phyloP scores from a whole-genome alignment of 306 rosid genomes.

The Gleditsia sinensis region DNA sequence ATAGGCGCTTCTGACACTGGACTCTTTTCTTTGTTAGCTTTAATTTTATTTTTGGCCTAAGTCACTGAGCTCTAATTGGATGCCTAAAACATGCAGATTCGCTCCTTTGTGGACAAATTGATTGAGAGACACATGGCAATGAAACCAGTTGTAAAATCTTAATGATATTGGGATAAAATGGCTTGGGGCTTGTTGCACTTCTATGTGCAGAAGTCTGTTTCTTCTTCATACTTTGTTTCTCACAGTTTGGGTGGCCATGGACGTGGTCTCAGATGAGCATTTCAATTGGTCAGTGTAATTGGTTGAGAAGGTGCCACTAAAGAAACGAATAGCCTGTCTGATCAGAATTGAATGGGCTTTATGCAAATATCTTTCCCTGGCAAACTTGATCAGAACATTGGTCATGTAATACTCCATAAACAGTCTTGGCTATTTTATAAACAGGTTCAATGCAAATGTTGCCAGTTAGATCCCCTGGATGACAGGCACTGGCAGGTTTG shows the following conservation, averaged over 20 bases:
- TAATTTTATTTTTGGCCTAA: background rate
- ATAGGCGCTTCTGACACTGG: too few species aligned
- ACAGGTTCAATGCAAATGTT: slow-evolving; percentile 22
- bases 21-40: background rate
- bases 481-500: slow-evolving; percentile 38
- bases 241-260: slow-evolving; percentile 39
- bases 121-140: slow-evolving; percentile 90
- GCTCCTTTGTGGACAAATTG: slow-evolving; percentile 94
- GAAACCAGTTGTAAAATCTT: slow-evolving; percentile 60
- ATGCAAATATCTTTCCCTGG: slow-evolving; percentile 32
- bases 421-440: slow-evolving; percentile 19
- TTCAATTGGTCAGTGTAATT: slow-evolving; percentile 26
- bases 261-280: slow-evolving; percentile 32
- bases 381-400: slow-evolving; percentile 32
- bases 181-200: slow-evolving; percentile 26
- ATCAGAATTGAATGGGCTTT: slow-evolving; percentile 34
- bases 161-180: slow-evolving; percentile 38
- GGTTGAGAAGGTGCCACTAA: slow-evolving; percentile 38
- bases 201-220: slow-evolving; percentile 27
- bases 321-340: slow-evolving; percentile 30
- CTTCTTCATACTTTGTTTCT: slow-evolving; percentile 38
- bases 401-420: slow-evolving; percentile 18
- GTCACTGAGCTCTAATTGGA: slow-evolving; percentile 40
- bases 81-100: slow-evolving; percentile 77
- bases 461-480: slow-evolving; percentile 37